Evolutionary conservation across 768 basidiomycete species (phyloP).

Genomic region (Podaxis sp.): DNA sequence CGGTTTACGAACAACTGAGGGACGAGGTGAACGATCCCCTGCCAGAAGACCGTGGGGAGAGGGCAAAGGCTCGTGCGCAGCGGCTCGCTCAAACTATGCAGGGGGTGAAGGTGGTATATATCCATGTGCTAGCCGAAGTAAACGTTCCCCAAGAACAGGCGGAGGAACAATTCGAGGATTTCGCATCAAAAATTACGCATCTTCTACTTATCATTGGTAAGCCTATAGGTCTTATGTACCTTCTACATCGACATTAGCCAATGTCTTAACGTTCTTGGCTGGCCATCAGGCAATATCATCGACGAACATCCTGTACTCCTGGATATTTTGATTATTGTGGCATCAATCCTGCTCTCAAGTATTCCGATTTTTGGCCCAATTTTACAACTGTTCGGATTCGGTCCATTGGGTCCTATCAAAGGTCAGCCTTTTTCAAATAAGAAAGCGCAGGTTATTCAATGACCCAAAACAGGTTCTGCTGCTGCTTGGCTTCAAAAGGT

Average conservation of each 20-base stretch:
- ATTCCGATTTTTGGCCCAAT: conserved; percentile 29
- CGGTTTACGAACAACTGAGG: conserved; percentile 1
- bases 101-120: conserved; percentile 3
- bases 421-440: background rate
- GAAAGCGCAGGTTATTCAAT: background rate
- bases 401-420: conserved; percentile 27
- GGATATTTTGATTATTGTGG: conserved; percentile 23
- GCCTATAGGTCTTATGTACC: background rate
- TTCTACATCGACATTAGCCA: background rate
- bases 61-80: conserved; percentile 10
- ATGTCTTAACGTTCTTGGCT: background rate
- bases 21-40: conserved; percentile 14
- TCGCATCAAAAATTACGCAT: background rate
- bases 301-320: conserved; percentile 35
- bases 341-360: conserved; percentile 28
- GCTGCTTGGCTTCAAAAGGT: conserved; percentile 35
- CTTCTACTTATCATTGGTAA: conserved; percentile 12
- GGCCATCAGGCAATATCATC: conserved; percentile 30
- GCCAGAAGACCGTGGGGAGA: conserved; percentile 11
- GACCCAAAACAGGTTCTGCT: conserved; percentile 25
- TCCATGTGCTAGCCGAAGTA: background rate
- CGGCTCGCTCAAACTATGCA: conserved; percentile 5
- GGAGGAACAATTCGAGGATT: background rate
- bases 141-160: conserved; percentile 11
- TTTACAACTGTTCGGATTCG: conserved; percentile 34